Conservation (phyloP, 2,329 filamentous ascomycete genomes). For the Fonsecaea nubica region DNA sequence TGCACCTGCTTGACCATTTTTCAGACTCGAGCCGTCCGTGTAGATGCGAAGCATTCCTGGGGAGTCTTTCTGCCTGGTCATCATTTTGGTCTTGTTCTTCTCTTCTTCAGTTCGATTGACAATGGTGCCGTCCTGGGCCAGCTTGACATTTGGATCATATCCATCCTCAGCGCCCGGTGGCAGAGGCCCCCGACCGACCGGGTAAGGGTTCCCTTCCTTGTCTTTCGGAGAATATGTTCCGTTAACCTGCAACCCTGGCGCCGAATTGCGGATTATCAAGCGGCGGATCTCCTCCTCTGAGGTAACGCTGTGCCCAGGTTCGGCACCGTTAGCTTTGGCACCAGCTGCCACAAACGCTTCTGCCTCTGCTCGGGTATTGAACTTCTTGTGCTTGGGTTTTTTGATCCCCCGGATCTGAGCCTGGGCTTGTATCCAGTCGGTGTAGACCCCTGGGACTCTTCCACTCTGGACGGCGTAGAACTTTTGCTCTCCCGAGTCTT, state of each 20-base stretch:
- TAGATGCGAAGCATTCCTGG: slow-evolving; percentile 65
- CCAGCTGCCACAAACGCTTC: slow-evolving; percentile 71
- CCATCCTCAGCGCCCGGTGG: slow-evolving; percentile 64
- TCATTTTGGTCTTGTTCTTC: slow-evolving; percentile 55
- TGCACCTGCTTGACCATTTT: slow-evolving; percentile 63
- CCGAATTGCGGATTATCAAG: slow-evolving; percentile 41
- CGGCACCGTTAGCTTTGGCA: slow-evolving; percentile 36
- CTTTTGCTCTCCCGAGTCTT: slow-evolving; percentile 46
- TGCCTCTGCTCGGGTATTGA: slow-evolving; percentile 72
- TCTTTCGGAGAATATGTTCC: slow-evolving; percentile 49
- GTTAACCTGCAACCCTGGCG: slow-evolving; percentile 48
- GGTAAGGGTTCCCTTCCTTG: slow-evolving; percentile 53
- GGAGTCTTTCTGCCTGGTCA: slow-evolving; percentile 48
- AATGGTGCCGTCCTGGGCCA: slow-evolving; percentile 62
- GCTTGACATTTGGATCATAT: slow-evolving; percentile 64
- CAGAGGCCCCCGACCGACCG: slow-evolving; percentile 63
- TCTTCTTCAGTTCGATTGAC: slow-evolving; percentile 62
- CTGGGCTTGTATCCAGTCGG: slow-evolving; percentile 71
- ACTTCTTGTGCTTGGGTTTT: slow-evolving; percentile 72
- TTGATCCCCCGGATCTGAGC: slow-evolving; percentile 76
- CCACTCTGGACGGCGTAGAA: slow-evolving; percentile 68
- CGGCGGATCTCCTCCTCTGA: slow-evolving; percentile 39
- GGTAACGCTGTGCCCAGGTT: slow-evolving; percentile 23
- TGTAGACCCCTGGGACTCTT: slow-evolving; percentile 66
- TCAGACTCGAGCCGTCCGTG: slow-evolving; percentile 67